These are phyloP conservation scores for Prunus padus DNA, from an alignment of 306 rosid species.

Conservation along the genomic window DNA sequence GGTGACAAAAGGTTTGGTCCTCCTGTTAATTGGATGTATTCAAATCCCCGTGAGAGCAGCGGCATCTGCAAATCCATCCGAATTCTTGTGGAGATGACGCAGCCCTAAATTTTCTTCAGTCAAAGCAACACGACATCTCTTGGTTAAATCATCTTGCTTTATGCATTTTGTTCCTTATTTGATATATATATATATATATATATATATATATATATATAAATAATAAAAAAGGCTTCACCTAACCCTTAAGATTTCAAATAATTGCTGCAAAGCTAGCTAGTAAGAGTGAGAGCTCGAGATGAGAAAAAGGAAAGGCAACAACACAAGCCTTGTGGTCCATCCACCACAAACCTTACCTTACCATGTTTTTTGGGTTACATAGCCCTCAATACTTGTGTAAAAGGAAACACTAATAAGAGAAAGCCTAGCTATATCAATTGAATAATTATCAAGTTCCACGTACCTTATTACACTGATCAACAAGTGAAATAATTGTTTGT, in stretches of 20 bases:
- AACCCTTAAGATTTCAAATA: neutral
- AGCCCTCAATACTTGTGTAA: neutral
- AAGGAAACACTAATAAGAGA: neutral
- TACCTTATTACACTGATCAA: neutral
- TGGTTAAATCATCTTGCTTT: neutral
- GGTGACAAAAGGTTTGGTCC: slow-evolving; percentile 16
- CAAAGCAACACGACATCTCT: neutral
- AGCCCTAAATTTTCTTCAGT: neutral
- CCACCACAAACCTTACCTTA: neutral
- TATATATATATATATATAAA: no score
- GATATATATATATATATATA: neutral
- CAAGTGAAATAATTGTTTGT: neutral
- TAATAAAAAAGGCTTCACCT: slow-evolving; percentile 4
- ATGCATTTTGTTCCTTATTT: neutral
- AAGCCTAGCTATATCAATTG: neutral
- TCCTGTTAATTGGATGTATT: slow-evolving; percentile 18
- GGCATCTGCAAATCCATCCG: slow-evolving; percentile 21
- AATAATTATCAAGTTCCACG: neutral
- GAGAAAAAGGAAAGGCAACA: neutral
- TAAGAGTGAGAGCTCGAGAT: slow-evolving; percentile 1
- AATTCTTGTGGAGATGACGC: slow-evolving; percentile 2
- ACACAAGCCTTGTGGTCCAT: slow-evolving; percentile 23
- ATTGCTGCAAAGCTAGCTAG: slow-evolving; percentile 3
- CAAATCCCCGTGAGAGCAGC: slow-evolving; percentile 21
- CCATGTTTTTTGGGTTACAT: neutral